Percentiles rank a stretch among this genome's conserved stretches.
Evolutionary conservation across 108 stramenopile genomes (phyloP).

Genomic region (Cylindrotheca fusiformis): DNA sequence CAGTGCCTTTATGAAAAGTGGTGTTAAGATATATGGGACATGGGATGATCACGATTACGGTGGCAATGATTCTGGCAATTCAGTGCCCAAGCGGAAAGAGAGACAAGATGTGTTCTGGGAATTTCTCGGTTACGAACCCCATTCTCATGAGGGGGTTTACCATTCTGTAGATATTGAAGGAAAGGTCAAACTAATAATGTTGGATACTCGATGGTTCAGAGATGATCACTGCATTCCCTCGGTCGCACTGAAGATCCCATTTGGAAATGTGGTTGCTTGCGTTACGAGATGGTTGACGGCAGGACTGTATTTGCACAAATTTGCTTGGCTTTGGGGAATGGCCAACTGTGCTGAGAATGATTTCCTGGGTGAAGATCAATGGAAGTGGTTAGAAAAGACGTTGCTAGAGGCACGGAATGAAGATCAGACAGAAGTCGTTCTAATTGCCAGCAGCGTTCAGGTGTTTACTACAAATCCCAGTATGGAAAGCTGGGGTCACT

Average conservation of each 20-base stretch:
- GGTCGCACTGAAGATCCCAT: conserved; percentile 46
- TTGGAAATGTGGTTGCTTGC: conserved; percentile 63
- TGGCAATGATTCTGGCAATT: conserved; percentile 78
- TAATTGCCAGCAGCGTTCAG: conserved; percentile 80
- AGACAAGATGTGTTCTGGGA: conserved; percentile 62
- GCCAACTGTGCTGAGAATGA: conserved; percentile 19
- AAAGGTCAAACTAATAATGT: conserved; percentile 61
- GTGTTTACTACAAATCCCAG: conserved; percentile 82
- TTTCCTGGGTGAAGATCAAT: conserved; percentile 81
- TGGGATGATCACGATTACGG: conserved; percentile 96
- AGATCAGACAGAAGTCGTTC: conserved; percentile 41
- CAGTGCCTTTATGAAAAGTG: conserved; percentile 24
- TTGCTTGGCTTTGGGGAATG: conserved; percentile 24
- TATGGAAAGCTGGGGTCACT: conserved; percentile 89
- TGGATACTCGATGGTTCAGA: conserved; percentile 83
- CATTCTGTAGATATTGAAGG: conserved; percentile 45
- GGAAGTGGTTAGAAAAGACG: conserved; percentile 74
- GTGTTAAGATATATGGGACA: conserved; percentile 38
- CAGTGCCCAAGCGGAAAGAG: conserved; percentile 46
- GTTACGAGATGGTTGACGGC: conserved; percentile 72
- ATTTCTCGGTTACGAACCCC: conserved; percentile 53
- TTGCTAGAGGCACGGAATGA: conserved; percentile 8
- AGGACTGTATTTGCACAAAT: conserved; percentile 45
- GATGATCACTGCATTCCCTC: conserved; percentile 74
- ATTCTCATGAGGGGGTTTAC: conserved; percentile 54